Conservation (phyloP, 768 basidiomycete genomes). For the Boletus fagicola region DNA sequence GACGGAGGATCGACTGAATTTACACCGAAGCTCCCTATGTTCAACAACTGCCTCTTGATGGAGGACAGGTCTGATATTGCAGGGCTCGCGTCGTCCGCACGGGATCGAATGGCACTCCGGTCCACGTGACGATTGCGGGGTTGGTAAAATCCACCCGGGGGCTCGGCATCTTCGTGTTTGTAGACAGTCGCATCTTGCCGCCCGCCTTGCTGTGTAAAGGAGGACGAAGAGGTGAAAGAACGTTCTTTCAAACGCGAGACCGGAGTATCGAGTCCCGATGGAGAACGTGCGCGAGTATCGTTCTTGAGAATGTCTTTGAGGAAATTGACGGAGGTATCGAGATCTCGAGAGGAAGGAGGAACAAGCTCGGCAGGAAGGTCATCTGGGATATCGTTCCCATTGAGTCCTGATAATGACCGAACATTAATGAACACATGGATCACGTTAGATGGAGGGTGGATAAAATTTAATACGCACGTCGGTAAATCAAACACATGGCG, state of each 20-base stretch:
- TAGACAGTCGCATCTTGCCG: conserved; percentile 91
- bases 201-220: conserved; percentile 47
- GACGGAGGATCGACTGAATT: no score
- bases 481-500: conserved; percentile 97
- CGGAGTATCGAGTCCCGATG: conserved; percentile 49
- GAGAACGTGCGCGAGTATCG: conserved; percentile 74
- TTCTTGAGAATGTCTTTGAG: conserved; percentile 85
- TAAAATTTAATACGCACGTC: conserved; percentile 57
- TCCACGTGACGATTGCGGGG: conserved; percentile 82
- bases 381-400: conserved; percentile 89
- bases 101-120: conserved; percentile 73
- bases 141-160: conserved; percentile 69
- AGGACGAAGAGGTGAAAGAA: conserved; percentile 60
- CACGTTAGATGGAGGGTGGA: not conserved
- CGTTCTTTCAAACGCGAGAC: conserved; percentile 65
- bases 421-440: not conserved
- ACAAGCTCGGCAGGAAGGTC: conserved; percentile 84
- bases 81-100: conserved; percentile 61
- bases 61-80: conserved; percentile 72
- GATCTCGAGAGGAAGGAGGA: conserved; percentile 87
- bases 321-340: conserved; percentile 86
- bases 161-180: conserved; percentile 69
- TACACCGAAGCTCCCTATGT: no score
- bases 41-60: conserved; percentile 79
- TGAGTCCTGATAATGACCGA: conserved; percentile 58